Evolutionary conservation across 2,329 filamentous ascomycete genomes (phyloP).

Genomic region (Penicillium freii): DNA sequence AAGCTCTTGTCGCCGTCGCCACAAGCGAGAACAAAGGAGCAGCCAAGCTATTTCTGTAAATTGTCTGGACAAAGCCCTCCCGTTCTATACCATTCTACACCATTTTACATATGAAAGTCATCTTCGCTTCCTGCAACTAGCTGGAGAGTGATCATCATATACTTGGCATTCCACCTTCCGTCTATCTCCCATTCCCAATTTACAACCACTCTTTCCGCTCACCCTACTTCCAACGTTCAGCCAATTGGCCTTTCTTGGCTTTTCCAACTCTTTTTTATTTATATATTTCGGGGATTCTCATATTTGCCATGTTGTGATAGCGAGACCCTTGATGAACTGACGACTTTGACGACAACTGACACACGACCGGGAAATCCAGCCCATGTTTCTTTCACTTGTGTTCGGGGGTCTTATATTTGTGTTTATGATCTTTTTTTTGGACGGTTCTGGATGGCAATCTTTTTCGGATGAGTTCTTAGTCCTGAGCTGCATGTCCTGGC

Average conservation of each 20-base stretch:
- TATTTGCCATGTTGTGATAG: conserved; percentile 15
- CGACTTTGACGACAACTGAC: conserved; percentile 37
- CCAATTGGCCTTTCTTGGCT: background rate
- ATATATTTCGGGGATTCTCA: conserved; percentile 18
- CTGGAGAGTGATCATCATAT: conserved; percentile 1
- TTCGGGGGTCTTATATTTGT: conserved; percentile 32
- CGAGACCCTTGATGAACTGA: conserved; percentile 34
- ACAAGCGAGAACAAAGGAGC: conserved; percentile 47
- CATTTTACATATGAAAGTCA: conserved; percentile 1
- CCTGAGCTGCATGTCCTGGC: conserved; percentile 31
- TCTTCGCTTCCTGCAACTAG: conserved; percentile 14
- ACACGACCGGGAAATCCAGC: conserved; percentile 27
- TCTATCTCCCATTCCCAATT: background rate
- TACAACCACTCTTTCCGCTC: conserved; percentile 3
- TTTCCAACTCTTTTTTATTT: conserved; percentile 14
- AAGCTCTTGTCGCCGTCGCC: conserved; percentile 51
- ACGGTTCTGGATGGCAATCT: conserved; percentile 14
- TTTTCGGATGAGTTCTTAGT: conserved; percentile 15
- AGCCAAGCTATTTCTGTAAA: conserved; percentile 34
- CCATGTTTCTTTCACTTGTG: conserved; percentile 15
- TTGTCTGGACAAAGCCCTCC: conserved; percentile 8
- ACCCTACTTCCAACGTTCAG: background rate
- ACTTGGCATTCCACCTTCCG: background rate
- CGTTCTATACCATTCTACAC: conserved; percentile 6
- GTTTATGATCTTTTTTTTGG: conserved; percentile 8